Conservation (phyloP, 129 eudicot genomes). For the Calendula officinalis region DNA sequence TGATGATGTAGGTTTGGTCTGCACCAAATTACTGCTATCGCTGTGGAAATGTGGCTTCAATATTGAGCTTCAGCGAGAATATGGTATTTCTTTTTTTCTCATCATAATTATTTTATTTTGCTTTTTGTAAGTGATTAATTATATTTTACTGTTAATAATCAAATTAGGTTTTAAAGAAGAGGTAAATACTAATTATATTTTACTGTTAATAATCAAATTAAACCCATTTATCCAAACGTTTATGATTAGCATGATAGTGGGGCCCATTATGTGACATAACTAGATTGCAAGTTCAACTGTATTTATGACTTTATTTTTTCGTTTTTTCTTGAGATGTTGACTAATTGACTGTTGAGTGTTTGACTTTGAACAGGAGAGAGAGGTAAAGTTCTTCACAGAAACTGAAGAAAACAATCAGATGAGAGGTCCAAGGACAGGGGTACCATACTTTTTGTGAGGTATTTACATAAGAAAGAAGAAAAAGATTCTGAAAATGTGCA, state of each 20-base stretch:
- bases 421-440: conserved; percentile 99
- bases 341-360: not conserved
- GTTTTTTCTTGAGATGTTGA: not conserved
- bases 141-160: too few relatives aligned
- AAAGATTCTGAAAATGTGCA: conserved; percentile 12
- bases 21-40: conserved; percentile 99
- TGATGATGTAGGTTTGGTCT: conserved; percentile 86
- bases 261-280: too few relatives aligned
- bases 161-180: too few relatives aligned
- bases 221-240: too few relatives aligned
- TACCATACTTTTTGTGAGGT: conserved; percentile 79
- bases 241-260: too few relatives aligned
- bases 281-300: too few relatives aligned
- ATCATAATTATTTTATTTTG: conserved; percentile 4
- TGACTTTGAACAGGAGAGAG: conserved; percentile 84
- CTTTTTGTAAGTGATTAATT: too few relatives aligned
- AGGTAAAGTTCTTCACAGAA: conserved; percentile 96
- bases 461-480: conserved; percentile 11
- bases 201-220: too few relatives aligned
- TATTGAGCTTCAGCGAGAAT: conserved; percentile 92
- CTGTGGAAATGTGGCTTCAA: conserved; percentile 98
- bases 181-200: too few relatives aligned
- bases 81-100: conserved; percentile 53
- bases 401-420: conserved; percentile 98
- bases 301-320: not conserved